These are phyloP conservation scores for Ogataea naganishii DNA, from an alignment of 805 yeast genomes.

Conservation along the genomic window DNA sequence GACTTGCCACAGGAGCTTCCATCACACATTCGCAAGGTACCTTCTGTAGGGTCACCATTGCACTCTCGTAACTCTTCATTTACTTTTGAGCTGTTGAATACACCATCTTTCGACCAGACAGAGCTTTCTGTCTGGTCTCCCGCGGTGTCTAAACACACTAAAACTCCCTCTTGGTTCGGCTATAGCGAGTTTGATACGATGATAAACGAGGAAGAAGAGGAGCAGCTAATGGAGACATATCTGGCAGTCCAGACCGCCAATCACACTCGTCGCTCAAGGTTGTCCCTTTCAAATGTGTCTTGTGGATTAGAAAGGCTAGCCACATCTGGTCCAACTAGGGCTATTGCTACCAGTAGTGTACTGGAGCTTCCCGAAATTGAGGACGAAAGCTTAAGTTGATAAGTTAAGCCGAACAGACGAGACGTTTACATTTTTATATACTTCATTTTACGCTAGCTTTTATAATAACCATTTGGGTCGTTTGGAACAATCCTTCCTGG, in stretches of 20 bases:
- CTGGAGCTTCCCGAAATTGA: constrained; percentile 7
- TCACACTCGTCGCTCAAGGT: constrained; percentile 16
- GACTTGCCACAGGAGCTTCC: too few relatives aligned
- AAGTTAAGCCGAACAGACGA: constrained; percentile 4
- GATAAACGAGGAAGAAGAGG: constrained; percentile 10
- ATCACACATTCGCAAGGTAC: constrained; percentile 12
- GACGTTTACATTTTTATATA: neutral
- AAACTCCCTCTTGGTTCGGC: neutral
- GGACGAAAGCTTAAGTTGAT: constrained; percentile 8
- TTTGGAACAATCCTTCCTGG: constrained; percentile 7
- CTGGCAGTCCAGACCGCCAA: constrained; percentile 19
- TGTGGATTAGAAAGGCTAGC: constrained; percentile 1
- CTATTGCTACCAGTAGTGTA: constrained; percentile 6
- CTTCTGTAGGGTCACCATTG: constrained; percentile 13
- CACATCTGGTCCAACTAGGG: constrained; percentile 4
- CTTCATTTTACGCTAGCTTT: neutral
- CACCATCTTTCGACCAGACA: constrained; percentile 9
- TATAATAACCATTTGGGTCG: neutral
- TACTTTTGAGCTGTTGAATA: constrained; percentile 14
- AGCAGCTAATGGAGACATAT: constrained; percentile 12
- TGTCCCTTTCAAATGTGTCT: constrained; percentile 2
- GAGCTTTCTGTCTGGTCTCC: neutral
- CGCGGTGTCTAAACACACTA: neutral
- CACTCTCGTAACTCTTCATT: constrained; percentile 19
- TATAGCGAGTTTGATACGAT: constrained; percentile 3